These are phyloP conservation scores for Aspergillus indologenus DNA, from an alignment of 495 filamentous ascomycete species.

Conservation along the genomic window DNA sequence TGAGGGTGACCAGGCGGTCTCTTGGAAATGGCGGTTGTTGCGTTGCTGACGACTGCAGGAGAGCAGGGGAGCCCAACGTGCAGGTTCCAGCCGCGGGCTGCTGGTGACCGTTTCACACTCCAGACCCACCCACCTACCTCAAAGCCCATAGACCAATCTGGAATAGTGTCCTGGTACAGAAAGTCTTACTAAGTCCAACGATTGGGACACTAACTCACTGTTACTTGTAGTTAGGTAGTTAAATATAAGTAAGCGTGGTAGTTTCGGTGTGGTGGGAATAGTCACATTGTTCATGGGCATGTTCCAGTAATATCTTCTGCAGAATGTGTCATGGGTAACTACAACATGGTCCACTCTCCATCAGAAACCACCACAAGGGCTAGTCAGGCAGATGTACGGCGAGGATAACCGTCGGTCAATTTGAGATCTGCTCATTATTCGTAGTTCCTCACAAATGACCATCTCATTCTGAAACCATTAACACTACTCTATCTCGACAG, in stretches of 20 bases:
- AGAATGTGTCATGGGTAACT: neutral
- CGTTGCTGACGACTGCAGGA: conserved; percentile 33
- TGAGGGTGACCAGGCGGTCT: conserved; percentile 20
- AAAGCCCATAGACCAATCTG: conserved; percentile 12
- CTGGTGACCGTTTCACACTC: conserved; percentile 26
- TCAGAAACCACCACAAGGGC: neutral
- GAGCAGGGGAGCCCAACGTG: conserved; percentile 32
- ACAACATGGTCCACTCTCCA: neutral
- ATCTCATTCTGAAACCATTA: neutral
- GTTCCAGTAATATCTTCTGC: conserved; percentile 6
- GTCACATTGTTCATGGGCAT: too few species aligned
- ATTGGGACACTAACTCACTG: too few species aligned
- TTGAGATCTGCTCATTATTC: neutral
- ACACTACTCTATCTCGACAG: neutral
- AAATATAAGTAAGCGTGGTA: too few species aligned
- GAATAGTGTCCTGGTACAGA: conserved; percentile 19
- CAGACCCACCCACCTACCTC: neutral
- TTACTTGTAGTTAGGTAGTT: too few species aligned
- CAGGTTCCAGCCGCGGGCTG: conserved; percentile 15
- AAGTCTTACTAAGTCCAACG: neutral
- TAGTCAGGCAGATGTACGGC: neutral
- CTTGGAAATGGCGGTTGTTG: conserved; percentile 25
- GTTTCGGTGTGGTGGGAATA: too few species aligned
- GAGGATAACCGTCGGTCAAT: neutral
- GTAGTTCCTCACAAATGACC: neutral